Conservation (phyloP, 2,329 filamentous ascomycete species). For the Passalora sequoiae region DNA sequence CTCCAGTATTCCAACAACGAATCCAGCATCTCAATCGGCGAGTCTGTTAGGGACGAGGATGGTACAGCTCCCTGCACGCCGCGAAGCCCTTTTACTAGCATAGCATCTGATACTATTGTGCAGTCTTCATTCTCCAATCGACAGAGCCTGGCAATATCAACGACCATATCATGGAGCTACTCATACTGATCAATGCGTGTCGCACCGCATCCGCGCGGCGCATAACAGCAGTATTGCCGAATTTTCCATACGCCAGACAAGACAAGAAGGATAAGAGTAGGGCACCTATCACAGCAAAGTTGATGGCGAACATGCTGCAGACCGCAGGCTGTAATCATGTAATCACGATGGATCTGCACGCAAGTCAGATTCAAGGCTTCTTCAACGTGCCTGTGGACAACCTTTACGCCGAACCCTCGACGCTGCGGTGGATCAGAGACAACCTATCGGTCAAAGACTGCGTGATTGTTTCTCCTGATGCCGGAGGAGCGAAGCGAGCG, state of each 20-base stretch:
- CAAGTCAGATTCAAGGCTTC: constrained; percentile 91
- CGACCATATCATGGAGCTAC: constrained; percentile 93
- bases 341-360: constrained; percentile 94
- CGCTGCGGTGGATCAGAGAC: constrained; percentile 84
- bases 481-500: constrained; percentile 87
- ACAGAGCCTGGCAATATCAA: constrained; percentile 95
- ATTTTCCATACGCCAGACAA: constrained; percentile 93
- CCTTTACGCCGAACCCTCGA: constrained; percentile 89
- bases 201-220: constrained; percentile 77
- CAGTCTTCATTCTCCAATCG: constrained; percentile 91
- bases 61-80: constrained; percentile 43
- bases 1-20: constrained; percentile 84
- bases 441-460: constrained; percentile 76
- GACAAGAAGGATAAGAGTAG: constrained; percentile 97
- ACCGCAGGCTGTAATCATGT: constrained; percentile 89
- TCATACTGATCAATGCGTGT: constrained; percentile 98
- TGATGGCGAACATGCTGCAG: constrained; percentile 97
- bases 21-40: constrained; percentile 86
- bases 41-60: constrained; percentile 95
- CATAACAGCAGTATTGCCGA: constrained; percentile 91
- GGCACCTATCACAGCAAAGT: constrained; percentile 91
- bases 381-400: constrained; percentile 81
- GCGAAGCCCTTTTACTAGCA: background rate
- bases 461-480: constrained; percentile 92
- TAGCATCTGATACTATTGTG: background rate